Evolutionary conservation across 305 asterid genomes (phyloP).

Genomic region (Fraxinus floribunda): DNA sequence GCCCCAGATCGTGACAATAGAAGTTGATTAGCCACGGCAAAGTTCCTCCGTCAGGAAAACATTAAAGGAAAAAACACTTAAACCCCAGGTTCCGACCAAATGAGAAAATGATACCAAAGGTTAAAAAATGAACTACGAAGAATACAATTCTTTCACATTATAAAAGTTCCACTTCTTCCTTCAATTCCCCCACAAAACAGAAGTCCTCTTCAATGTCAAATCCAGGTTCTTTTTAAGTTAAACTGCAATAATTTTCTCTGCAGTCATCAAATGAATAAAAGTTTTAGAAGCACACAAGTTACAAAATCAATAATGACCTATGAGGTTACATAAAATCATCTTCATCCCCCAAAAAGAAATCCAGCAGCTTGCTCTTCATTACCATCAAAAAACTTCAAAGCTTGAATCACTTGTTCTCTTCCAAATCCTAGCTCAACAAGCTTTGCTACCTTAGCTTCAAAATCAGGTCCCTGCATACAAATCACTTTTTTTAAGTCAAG

Average conservation of each 20-base stretch:
- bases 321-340: not conserved
- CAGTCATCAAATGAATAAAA: constrained; percentile 22
- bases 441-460: constrained; percentile 83
- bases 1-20: no score
- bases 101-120: not conserved
- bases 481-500: not conserved
- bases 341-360: constrained; percentile 85
- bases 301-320: not conserved
- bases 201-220: not conserved
- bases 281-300: constrained; percentile 24
- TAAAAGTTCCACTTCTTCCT: not conserved
- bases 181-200: not conserved
- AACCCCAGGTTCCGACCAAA: no score
- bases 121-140: not conserved
- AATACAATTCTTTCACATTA: not conserved
- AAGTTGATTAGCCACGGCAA: no score
- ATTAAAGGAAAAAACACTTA: no score
- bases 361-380: constrained; percentile 95
- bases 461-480: constrained; percentile 59
- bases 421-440: constrained; percentile 91
- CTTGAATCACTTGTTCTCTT: constrained; percentile 80
- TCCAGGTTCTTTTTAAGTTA: not conserved
- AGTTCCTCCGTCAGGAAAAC: not conserved
- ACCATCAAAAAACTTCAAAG: constrained; percentile 73
- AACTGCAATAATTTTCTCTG: constrained; percentile 30